Base-by-base conservation (phyloP, 768 basidiomycete species). In the Podaxis pistillaris region DNA sequence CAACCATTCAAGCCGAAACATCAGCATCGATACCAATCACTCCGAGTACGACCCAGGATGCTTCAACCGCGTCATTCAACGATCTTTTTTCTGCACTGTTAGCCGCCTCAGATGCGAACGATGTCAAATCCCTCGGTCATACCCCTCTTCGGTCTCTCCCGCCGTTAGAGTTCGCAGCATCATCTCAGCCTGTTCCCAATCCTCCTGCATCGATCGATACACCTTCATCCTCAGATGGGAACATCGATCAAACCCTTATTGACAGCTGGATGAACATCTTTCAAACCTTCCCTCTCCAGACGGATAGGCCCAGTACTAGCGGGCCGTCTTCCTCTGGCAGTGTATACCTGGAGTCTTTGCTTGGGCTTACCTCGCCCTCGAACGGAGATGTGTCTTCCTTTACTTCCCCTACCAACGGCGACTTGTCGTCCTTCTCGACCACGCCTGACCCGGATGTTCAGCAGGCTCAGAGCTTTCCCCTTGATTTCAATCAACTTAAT, bases 201-300 rank as follows among this genome's bases (percentile, higher is more conserved):
- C n/a, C 36, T 11, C 7, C 24, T 40, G 8, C 36, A 8, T 46
- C 47, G 6, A 37, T 38, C 7, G 26, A 38, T 19, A 2, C 26
- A 13, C 17, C 53, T 33, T 44, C 50, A 26, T 7, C 33, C 22
- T 33, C 30, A 5, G 26, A 49, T 49, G 64, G 64, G 36, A 64
- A 65, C 13, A 66, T 72, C 44, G 82, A 84, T 65, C 74, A 76
- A 55, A 65, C 73, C 22, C 68, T 78, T 11, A 77, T 82, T 63
- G 80, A 85, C 64, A 80, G 75, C 40, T 85, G 82, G 83, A 74
- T 85, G 71, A 78, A 75, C 56, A 77, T 82, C 53, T 72, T 85
- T n/a, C 76, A 83, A 47, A 71, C 76, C 1, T 80, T 83, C 56
- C 76, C 81, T 6, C 68, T 76, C 28, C 69, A 73, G 17, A 68